phyloP scores from a whole-genome alignment of 257 asterid species.

The Agastache rugosa region DNA sequence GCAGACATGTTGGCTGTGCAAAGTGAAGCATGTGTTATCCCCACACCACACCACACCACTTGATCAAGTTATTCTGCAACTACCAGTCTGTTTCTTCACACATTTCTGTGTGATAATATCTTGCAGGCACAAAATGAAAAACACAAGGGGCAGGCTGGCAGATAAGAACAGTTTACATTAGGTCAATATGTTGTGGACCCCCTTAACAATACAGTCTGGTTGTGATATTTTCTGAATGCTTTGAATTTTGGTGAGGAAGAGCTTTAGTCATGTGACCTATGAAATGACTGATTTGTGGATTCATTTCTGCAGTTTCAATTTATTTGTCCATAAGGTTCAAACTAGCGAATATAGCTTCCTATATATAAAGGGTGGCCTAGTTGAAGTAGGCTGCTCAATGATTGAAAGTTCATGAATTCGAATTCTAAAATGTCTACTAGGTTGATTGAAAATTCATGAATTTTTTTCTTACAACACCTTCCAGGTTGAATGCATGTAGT shows the following conservation, averaged over 20 bases:
- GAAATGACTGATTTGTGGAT: not conserved
- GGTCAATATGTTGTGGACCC: conserved; percentile 19
- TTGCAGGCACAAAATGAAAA: not conserved
- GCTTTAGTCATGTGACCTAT: conserved; percentile 24
- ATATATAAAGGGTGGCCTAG: not conserved
- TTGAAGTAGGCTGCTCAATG: not conserved
- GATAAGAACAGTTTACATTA: not conserved
- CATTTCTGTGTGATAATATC: conserved; percentile 15
- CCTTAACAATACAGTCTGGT: conserved; percentile 1
- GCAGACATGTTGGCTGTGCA: not conserved
- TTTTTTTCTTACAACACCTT: too few species aligned
- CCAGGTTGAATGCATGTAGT: too few species aligned
- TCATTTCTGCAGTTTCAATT: not conserved
- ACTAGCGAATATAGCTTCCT: not conserved
- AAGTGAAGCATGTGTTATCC: conserved; percentile 13
- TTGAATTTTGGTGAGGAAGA: conserved; percentile 12
- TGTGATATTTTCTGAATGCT: not conserved
- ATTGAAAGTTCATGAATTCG: not conserved
- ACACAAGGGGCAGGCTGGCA: conserved; percentile 26
- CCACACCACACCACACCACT: not conserved
- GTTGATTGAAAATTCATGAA: too few species aligned
- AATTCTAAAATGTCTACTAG: too few species aligned
- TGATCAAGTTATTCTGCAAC: not conserved
- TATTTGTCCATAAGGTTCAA: not conserved
- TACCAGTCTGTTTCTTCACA: conserved; percentile 5